These are phyloP conservation scores for Helicostylum pulchrum DNA, from an alignment of 192 early-diverging fungal species.

Conservation along the genomic window DNA sequence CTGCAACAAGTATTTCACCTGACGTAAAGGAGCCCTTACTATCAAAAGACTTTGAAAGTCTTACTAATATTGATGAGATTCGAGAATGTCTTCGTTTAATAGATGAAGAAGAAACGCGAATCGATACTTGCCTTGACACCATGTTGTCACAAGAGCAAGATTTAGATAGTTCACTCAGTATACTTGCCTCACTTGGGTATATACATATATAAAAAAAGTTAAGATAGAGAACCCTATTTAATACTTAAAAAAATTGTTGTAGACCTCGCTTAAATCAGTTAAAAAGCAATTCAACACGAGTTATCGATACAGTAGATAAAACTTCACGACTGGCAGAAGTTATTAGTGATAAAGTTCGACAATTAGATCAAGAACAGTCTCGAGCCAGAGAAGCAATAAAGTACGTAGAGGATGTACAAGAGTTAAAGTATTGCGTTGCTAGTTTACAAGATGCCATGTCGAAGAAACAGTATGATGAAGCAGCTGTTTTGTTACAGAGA, in stretches of 20 bases:
- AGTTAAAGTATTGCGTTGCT: constrained; percentile 66
- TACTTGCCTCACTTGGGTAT: constrained; percentile 34
- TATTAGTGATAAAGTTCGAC: constrained; percentile 82
- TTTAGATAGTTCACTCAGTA: constrained; percentile 39
- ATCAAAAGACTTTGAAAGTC: constrained; percentile 37
- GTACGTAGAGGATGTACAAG: constrained; percentile 73
- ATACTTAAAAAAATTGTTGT: constrained; percentile 10
- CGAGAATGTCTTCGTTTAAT: constrained; percentile 55
- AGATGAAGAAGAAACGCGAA: constrained; percentile 59
- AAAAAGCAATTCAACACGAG: constrained; percentile 42
- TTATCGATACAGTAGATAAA: constrained; percentile 54
- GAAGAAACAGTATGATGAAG: constrained; percentile 62
- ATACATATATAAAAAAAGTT: neutral
- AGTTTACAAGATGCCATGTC: constrained; percentile 63
- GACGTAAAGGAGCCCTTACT: constrained; percentile 1
- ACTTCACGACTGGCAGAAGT: constrained; percentile 74
- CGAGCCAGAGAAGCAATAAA: constrained; percentile 65
- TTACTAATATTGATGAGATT: constrained; percentile 63
- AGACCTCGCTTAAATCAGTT: constrained; percentile 55
- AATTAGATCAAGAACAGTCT: constrained; percentile 76
- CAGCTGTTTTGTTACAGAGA: constrained; percentile 61
- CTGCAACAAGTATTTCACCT: neutral
- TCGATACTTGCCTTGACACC: constrained; percentile 57
- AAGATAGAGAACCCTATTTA: neutral
- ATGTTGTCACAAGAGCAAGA: constrained; percentile 44